Percentiles rank a stretch among this genome's conserved stretches.
Evolutionary conservation across 139 green algal genomes (phyloP).

Genomic region (Microglena sp.): DNA sequence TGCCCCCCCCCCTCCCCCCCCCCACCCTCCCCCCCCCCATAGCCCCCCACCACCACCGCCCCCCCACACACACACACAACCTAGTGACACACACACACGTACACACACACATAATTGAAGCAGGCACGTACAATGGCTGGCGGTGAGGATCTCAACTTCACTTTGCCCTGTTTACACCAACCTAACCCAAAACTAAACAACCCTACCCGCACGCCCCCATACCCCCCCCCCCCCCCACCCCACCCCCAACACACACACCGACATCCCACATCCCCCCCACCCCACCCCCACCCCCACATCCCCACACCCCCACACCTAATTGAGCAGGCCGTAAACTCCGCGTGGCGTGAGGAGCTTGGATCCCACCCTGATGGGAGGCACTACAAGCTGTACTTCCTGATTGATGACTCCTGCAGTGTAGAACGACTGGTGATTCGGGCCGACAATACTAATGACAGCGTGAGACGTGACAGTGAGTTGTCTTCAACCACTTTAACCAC

Average conservation of each 20-base stretch:
- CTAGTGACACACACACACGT: conserved; percentile 8
- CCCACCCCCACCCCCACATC: neutral
- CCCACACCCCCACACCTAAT: neutral
- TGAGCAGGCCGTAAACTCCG: neutral
- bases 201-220: too few species aligned
- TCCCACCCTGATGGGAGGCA: conserved; percentile 32
- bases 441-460: conserved; percentile 27
- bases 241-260: neutral
- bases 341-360: conserved; percentile 36
- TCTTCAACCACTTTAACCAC: too few species aligned
- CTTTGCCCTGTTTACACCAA: too few species aligned
- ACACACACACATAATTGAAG: conserved; percentile 7
- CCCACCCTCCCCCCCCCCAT: too few species aligned
- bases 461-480: conserved; percentile 32
- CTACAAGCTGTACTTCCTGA: conserved; percentile 42
- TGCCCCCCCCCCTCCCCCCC: too few species aligned
- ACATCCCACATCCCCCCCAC: neutral
- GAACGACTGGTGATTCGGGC: conserved; percentile 14
- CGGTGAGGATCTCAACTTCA: too few species aligned
- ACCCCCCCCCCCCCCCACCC: neutral
- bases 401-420: conserved; percentile 6
- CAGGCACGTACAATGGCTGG: too few species aligned
- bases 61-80: too few species aligned
- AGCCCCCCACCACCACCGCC: too few species aligned
- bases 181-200: too few species aligned